These are phyloP conservation scores for Claviceps citrina DNA, from an alignment of 2,329 filamentous ascomycete genomes.

Conservation along the genomic window DNA sequence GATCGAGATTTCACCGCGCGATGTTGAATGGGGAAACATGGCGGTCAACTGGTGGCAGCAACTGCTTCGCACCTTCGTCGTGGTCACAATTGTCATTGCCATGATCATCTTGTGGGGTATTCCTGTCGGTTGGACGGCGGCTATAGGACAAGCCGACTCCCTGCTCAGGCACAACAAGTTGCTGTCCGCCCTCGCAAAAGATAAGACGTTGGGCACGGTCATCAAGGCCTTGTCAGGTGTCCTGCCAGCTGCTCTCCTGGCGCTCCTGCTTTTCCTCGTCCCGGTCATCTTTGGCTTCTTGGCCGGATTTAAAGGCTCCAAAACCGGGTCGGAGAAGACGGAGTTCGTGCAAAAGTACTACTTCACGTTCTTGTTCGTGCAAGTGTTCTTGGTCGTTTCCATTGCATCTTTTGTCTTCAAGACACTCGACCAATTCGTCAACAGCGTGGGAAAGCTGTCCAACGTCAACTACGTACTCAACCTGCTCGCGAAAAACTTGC, in stretches of 20 bases:
- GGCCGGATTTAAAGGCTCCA: constrained; percentile 58
- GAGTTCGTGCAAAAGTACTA: constrained; percentile 85
- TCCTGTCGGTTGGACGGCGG: constrained; percentile 75
- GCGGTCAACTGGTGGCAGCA: constrained; percentile 87
- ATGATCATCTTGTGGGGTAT: constrained; percentile 85
- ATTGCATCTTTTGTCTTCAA: constrained; percentile 59
- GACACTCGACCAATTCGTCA: constrained; percentile 46
- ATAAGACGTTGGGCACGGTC: constrained; percentile 45
- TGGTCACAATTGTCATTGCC: constrained; percentile 48
- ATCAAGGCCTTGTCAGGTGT: constrained; percentile 63
- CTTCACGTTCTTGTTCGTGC: constrained; percentile 86
- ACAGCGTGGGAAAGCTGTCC: constrained; percentile 26
- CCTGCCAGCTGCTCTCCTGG: constrained; percentile 62
- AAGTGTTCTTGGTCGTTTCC: constrained; percentile 86
- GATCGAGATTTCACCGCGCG: constrained; percentile 84
- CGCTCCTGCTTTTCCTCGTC: constrained; percentile 63
- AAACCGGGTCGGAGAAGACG: constrained; percentile 64
- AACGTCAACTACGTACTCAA: constrained; percentile 53
- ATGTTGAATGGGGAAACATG: constrained; percentile 96
- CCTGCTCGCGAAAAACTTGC: constrained; percentile 63
- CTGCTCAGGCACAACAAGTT: constrained; percentile 51
- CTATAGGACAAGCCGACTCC: constrained; percentile 60
- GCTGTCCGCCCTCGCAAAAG: constrained; percentile 52
- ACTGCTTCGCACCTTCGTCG: constrained; percentile 55
- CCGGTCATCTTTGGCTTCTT: constrained; percentile 65